Evolutionary conservation across 1,284 basidiomycete genomes (phyloP), one percentile per base, ranked within the genome.

Genomic region (Golubevia sp.): DNA sequence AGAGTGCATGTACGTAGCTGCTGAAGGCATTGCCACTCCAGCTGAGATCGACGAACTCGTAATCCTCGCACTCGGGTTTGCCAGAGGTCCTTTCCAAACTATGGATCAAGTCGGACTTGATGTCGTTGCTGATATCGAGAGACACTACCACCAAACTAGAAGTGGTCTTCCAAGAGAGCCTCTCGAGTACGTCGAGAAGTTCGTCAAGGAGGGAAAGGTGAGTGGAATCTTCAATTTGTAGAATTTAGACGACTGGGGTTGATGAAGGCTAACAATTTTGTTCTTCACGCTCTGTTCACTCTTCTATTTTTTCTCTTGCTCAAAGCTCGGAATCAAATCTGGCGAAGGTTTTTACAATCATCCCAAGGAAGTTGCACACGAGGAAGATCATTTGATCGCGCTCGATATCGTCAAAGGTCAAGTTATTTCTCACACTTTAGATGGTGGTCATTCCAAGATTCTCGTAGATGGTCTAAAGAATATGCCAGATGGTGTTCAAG

Each of bases 51-150:
- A 60, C 51, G 38, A 18, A 20, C n/a, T 57, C 21, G 38, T 44
- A 8, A 53, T 60, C 21, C 18, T 15, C 8, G n/a, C 30, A 23
- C 26, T 60, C 21, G 59, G 49, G 21, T 25, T 57, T n/a, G 51
- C 18, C 13, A 7, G 21, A 26, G 20, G 20, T 11, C 59, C 59
- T 24, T 60, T 60, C 44, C 24, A 55, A 20, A 4, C 7, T 11
- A 60, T 60, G 59, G 59, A 60, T 34, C 18, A 50, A n/a, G 59
- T 60, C 11, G 59, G 59, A 44, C 27, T 60, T 8, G 54, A 60
- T 27, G 54, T 57, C 23, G 59, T 60, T 5, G 23, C 18, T 7
- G 54, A 60, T 24, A 57, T 60, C 27, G 59, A 60, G 25, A 21
- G n/a, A 21, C 59, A 60, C 25, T 60, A 60, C 23, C 48, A 50